Conservation (phyloP, 768 basidiomycete species). For the Rossbeevera mucosa region DNA sequence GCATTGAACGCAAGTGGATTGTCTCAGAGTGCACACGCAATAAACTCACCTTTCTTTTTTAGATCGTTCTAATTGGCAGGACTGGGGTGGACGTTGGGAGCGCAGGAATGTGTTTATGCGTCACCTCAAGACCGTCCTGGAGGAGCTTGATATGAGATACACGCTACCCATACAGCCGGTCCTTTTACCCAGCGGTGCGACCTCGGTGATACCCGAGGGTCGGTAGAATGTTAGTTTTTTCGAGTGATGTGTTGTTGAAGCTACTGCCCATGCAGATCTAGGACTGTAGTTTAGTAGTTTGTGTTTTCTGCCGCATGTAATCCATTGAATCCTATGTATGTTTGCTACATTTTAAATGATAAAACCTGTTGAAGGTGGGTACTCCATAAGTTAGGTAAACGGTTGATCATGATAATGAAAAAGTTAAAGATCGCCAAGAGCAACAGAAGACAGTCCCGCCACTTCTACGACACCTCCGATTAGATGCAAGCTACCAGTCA, state of each 20-base stretch:
- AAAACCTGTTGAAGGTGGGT: constrained; percentile 36
- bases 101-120: constrained; percentile 76
- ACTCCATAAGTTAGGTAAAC: constrained; percentile 12
- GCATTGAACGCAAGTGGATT: constrained; percentile 60
- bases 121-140: constrained; percentile 61
- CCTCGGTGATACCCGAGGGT: not conserved
- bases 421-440: constrained; percentile 41
- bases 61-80: constrained; percentile 84
- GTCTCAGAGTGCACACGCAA: not conserved
- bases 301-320: not conserved
- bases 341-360: not conserved
- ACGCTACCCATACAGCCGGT: constrained; percentile 71
- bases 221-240: not conserved
- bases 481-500: constrained; percentile 89
- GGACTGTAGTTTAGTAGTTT: not conserved
- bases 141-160: constrained; percentile 72
- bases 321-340: not conserved
- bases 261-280: not conserved
- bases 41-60: constrained; percentile 3
- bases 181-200: constrained; percentile 37
- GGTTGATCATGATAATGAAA: not conserved
- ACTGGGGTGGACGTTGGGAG: constrained; percentile 78
- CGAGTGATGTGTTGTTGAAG: not conserved
- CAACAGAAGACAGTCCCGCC: constrained; percentile 69
- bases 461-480: constrained; percentile 94